A percentile compares a stretch with the other conserved stretches of the same genome.
Conservation (phyloP, 768 basidiomycete species). For the Phylloporus sp. region DNA sequence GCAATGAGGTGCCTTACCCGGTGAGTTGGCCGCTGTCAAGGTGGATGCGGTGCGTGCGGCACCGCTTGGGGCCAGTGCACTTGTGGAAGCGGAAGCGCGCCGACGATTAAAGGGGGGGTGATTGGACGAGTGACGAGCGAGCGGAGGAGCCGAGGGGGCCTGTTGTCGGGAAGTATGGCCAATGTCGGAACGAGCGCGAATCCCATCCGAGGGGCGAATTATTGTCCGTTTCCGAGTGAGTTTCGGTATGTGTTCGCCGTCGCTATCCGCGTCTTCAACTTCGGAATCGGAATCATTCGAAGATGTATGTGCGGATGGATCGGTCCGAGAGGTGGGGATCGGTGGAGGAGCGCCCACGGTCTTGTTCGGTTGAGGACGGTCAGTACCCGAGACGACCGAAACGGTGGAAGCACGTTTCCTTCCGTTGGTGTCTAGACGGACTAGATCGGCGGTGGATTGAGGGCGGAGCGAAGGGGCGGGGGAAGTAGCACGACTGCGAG, state of each 20-base stretch:
- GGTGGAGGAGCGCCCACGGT: slow-evolving; percentile 4
- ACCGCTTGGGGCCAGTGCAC: slow-evolving; percentile 48
- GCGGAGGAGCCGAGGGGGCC: slow-evolving; percentile 33
- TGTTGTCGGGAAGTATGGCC: slow-evolving; percentile 13
- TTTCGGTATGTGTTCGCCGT: slow-evolving; percentile 30
- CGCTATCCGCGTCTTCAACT: slow-evolving; percentile 34
- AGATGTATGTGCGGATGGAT: slow-evolving; percentile 20
- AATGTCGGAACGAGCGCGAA: slow-evolving; percentile 15
- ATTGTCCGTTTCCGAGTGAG: slow-evolving; percentile 33
- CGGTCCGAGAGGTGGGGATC: slow-evolving; percentile 8
- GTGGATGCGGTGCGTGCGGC: slow-evolving; percentile 49
- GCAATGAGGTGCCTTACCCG: slow-evolving; percentile 26
- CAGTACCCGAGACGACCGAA: slow-evolving; percentile 21
- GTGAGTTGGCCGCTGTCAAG: slow-evolving; percentile 32
- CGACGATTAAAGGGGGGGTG: slow-evolving; percentile 22
- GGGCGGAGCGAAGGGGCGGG: slow-evolving; percentile 50
- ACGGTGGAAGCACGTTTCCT: slow-evolving; percentile 29
- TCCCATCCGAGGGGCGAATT: slow-evolving; percentile 19
- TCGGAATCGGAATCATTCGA: slow-evolving; percentile 35
- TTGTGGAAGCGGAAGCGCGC: slow-evolving; percentile 56
- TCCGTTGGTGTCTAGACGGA: slow-evolving; percentile 23
- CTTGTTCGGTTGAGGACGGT: slow-evolving; percentile 13
- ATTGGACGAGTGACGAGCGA: slow-evolving; percentile 12
- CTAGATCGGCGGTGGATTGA: slow-evolving; percentile 31
- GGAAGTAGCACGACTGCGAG: slow-evolving; percentile 55